Base-by-base conservation (phyloP, 352 stramenopile genomes). In the Halophytophthora batemanensis region DNA sequence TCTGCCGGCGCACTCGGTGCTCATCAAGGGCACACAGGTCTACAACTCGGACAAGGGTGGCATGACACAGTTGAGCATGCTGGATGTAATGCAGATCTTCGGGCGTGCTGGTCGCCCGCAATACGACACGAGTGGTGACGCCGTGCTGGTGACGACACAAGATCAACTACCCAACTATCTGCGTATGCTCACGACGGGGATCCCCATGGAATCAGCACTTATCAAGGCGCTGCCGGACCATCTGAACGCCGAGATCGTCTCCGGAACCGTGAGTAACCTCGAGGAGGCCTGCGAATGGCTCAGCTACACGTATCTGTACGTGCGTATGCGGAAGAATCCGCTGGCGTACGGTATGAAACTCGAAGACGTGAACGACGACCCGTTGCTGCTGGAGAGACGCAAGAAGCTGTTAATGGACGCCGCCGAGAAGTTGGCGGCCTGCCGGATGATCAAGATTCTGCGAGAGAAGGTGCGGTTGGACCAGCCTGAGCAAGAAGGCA, bases 21-120 rank as follows among this genome's bases (percentile, higher is more conserved):
- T 99, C 34, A 99, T 99, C 61, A 99, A 99, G 69, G 98, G 98
- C 8, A 99, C 97, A 6, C 90, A 99, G 60, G 93, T 99, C 29
- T 99, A 99, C 81, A 98, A 99, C 56, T 82, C 97, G 2, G 96
- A 99, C 64, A 99, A 99, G 70, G 97, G 97, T 46, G 96, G 95
- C 28, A 96, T 97, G 60, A 93, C 97, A 13, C 96, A 99, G 59
- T 61, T 99, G 23, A 97, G 86, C 51, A 99, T 99, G 77, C 78
- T 99, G 11, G 98, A 99, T 66, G 96, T 99, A n/a, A 97, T 99
- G 70, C 98, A 99, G 74, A 99, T 99, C 62, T 99, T 99, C 64
- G 98, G 97, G 39, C 82, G 97, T 48, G 97, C 97, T 5, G 97
- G 97, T 42, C 85, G 97, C 28, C 97, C 97, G n/a, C 96, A 99